Conservation (phyloP, 1,139 yeast genomes). For the Meyerozyma smithsonii region DNA sequence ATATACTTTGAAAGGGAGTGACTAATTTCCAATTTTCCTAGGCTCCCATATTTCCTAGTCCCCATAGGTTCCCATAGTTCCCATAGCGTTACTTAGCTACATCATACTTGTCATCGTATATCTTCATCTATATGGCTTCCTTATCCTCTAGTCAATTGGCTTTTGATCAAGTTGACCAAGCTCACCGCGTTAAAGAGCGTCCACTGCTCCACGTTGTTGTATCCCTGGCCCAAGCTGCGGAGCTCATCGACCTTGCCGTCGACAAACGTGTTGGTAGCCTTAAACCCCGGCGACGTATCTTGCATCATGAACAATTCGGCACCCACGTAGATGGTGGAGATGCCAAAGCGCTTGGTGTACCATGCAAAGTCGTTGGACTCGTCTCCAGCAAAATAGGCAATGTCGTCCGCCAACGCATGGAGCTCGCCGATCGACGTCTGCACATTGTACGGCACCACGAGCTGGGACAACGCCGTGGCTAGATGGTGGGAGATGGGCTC, state of each 20-base stretch:
- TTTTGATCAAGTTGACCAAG: slow-evolving; percentile 60
- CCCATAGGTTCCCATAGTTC: too few species aligned
- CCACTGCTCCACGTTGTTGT: slow-evolving; percentile 71
- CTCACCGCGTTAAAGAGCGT: slow-evolving; percentile 64
- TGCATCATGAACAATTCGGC: slow-evolving; percentile 77
- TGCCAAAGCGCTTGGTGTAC: slow-evolving; percentile 80
- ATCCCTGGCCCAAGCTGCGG: slow-evolving; percentile 52
- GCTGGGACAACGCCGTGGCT: slow-evolving; percentile 47
- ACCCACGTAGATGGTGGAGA: slow-evolving; percentile 67
- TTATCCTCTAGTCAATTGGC: slow-evolving; percentile 65
- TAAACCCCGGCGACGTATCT: slow-evolving; percentile 56
- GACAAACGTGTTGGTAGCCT: slow-evolving; percentile 62
- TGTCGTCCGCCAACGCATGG: slow-evolving; percentile 74
- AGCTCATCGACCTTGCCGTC: slow-evolving; percentile 54
- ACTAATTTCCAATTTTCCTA: too few species aligned
- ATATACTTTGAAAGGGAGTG: too few species aligned
- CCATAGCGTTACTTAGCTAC: too few species aligned
- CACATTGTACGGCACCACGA: slow-evolving; percentile 52
- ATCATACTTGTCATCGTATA: too few species aligned
- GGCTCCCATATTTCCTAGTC: too few species aligned
- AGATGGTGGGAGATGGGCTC: slow-evolving; percentile 44
- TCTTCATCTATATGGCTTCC: too few species aligned
- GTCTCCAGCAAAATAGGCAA: slow-evolving; percentile 78
- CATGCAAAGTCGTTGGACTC: slow-evolving; percentile 81
- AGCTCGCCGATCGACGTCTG: slow-evolving; percentile 57